Evolutionary conservation across 345 rosid species (phyloP).

Genomic region (Brassica cretica): DNA sequence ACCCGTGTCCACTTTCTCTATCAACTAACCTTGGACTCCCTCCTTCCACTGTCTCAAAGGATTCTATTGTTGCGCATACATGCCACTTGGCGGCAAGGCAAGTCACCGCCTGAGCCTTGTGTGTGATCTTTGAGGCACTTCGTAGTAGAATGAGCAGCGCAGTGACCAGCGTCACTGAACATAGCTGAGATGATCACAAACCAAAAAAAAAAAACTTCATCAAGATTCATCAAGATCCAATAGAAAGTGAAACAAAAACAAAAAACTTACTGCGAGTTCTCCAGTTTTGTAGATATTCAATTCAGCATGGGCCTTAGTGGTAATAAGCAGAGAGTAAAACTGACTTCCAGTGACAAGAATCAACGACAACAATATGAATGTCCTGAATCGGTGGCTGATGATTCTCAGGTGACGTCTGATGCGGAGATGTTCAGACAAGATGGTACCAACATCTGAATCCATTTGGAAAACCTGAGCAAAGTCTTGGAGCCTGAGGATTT

Average conservation of each 20-base stretch:
- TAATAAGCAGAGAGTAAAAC: conserved; percentile 77
- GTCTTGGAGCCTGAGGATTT: conserved; percentile 87
- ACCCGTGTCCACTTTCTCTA: conserved; percentile 22
- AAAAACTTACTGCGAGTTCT: conserved; percentile 74
- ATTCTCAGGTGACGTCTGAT: conserved; percentile 82
- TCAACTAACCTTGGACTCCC: conserved; percentile 60
- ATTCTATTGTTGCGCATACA: conserved; percentile 75
- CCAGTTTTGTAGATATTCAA: conserved; percentile 69
- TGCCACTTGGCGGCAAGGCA: conserved; percentile 97
- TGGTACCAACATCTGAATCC: conserved; percentile 73
- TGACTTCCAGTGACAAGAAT: conserved; percentile 84
- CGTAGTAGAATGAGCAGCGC: conserved; percentile 66
- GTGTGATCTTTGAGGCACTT: conserved; percentile 90
- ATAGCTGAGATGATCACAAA: conserved; percentile 51
- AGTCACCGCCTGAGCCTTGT: conserved; percentile 83
- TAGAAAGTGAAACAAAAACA: not conserved
- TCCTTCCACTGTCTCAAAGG: conserved; percentile 59
- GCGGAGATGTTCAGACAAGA: conserved; percentile 81
- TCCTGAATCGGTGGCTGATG: conserved; percentile 81
- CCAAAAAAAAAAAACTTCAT: not conserved
- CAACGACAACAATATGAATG: conserved; percentile 62
- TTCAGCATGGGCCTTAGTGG: conserved; percentile 58
- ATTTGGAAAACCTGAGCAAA: conserved; percentile 68
- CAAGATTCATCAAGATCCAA: not conserved
- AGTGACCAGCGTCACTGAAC: conserved; percentile 73